phyloP scores from a whole-genome alignment of 306 rosid species.

The Amphicarpaea edgeworthii region DNA sequence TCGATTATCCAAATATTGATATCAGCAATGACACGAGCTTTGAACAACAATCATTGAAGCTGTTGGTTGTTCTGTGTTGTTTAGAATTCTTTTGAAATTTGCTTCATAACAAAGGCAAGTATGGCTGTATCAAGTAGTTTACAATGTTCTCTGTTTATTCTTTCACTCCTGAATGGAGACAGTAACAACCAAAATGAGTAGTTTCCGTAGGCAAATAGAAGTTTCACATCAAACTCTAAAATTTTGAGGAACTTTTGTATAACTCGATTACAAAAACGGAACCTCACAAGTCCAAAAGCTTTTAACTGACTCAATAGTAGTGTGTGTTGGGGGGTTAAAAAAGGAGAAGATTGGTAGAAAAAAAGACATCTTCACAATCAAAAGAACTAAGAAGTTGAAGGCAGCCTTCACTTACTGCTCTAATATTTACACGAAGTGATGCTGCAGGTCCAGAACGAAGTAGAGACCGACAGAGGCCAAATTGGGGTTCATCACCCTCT shows the following conservation, averaged over 20 bases:
- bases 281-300: conserved; percentile 22
- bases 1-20: conserved; percentile 14
- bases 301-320: conserved; percentile 1
- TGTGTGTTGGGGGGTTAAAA: background rate
- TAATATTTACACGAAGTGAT: conserved; percentile 81
- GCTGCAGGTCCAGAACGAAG: conserved; percentile 94
- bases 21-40: conserved; percentile 22
- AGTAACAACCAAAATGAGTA: background rate
- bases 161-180: background rate
- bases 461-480: conserved; percentile 72
- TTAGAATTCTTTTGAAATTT: conserved; percentile 14
- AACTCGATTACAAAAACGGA: conserved; percentile 22
- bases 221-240: background rate
- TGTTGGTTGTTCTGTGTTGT: background rate
- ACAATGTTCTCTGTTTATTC: background rate
- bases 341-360: background rate
- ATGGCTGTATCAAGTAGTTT: conserved; percentile 16
- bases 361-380: conserved; percentile 21
- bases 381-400: conserved; percentile 27
- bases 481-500: conserved; percentile 73
- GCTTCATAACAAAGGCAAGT: background rate
- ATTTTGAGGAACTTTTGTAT: background rate
- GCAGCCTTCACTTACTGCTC: conserved; percentile 70
- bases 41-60: conserved; percentile 22
- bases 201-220: background rate